These are phyloP conservation scores for Albugo candida DNA, from an alignment of 352 stramenopile species.

Conservation along the genomic window DNA sequence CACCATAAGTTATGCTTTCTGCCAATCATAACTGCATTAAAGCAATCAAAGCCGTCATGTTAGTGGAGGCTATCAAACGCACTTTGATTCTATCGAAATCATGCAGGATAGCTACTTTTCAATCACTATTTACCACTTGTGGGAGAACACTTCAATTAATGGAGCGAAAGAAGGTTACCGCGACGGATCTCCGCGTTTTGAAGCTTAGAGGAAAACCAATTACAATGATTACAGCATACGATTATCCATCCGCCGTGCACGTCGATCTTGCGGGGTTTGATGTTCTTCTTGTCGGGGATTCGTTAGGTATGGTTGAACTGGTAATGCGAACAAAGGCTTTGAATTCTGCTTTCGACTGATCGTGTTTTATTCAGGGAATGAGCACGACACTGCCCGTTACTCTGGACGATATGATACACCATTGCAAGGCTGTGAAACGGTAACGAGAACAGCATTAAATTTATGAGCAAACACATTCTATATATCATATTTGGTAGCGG, in stretches of 20 bases:
- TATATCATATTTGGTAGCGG: conserved; percentile 30
- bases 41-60: too few relatives aligned
- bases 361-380: conserved; percentile 29
- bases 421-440: conserved; percentile 90
- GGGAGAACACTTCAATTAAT: conserved; percentile 67
- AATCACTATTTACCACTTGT: too few relatives aligned
- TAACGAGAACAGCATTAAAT: conserved; percentile 10
- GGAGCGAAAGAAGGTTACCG: conserved; percentile 70
- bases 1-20: too few relatives aligned
- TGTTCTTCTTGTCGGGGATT: conserved; percentile 95
- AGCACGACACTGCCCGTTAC: conserved; percentile 87
- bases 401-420: conserved; percentile 96
- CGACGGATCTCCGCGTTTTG: conserved; percentile 63
- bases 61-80: too few relatives aligned
- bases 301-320: conserved; percentile 95
- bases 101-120: too few relatives aligned
- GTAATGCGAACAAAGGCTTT: conserved; percentile 67
- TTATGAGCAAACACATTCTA: too few relatives aligned
- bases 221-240: conserved; percentile 98
- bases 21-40: too few relatives aligned
- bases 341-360: conserved; percentile 1
- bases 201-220: conserved; percentile 93
- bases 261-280: conserved; percentile 97
- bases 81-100: too few relatives aligned
- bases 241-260: conserved; percentile 93